Base-by-base conservation (phyloP, 805 yeast genomes). In the Phaffomyces opuntiae region DNA sequence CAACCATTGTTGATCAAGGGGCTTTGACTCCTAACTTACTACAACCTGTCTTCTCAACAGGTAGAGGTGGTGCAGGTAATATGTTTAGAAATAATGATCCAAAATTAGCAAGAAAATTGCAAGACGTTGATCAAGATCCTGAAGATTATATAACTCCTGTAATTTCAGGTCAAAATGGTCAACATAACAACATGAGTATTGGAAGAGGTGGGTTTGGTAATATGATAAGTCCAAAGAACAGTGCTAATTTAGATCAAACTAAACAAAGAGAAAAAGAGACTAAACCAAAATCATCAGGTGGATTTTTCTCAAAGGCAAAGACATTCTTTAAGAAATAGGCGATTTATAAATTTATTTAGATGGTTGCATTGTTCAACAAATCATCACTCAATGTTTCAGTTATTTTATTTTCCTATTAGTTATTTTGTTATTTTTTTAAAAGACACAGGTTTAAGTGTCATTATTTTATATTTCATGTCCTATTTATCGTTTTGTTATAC, bases 31-130 rank as follows among this genome's bases (percentile, higher is more conserved):
- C 89, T 26, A 74, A 68, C 54, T 67, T 80, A 31, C 61, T 75
- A 24, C 74, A 75, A 17, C 74, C 75, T 27, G 74, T 77, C 25
- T 75, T 78, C 56, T 73, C 85, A 25, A 83, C 89, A 2, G 91
- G 90, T 19, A 71, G 91, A 52, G 91, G 91, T 7, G 91, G 91
- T 7, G 80, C 77, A 42, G 91, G 91, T 6, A 83, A 83, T 56
- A 83, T 83, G 86, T 65, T 79, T 45, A 72, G 68, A 50, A 83
- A 82, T 61, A 70, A 70, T 33, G 79, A 82, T 59, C 77, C 83
- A 1, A 70, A 72, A 41, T 55, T 76, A 41, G 73, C 87, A 6
- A 69, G 89, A 49, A 73, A 70, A 52, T 73, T 84, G 12, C 89
- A 83, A 60, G 89, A 80, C 54, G 87, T 80, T 7, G 87, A 80